Conservation (phyloP, 2,329 filamentous ascomycete genomes). For the Sporothrix protearum region DNA sequence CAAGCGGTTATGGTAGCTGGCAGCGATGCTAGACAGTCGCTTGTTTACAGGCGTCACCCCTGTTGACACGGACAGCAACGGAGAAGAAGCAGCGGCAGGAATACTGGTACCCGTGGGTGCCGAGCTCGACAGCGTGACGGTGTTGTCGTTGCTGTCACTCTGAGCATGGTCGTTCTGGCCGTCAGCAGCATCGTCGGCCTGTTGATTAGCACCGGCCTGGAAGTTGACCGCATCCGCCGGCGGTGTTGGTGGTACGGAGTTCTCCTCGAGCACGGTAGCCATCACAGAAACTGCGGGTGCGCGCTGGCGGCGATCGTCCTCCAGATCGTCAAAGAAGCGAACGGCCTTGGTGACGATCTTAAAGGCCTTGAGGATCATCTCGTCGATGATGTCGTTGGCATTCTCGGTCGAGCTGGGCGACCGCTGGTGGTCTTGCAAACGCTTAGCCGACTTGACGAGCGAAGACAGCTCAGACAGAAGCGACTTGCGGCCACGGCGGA, state of each 20-base stretch:
- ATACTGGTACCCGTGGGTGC: background rate
- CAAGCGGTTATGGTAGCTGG: constrained; percentile 34
- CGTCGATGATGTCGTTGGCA: constrained; percentile 76
- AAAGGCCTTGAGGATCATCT: constrained; percentile 91
- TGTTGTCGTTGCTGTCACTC: constrained; percentile 40
- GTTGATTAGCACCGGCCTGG: constrained; percentile 31
- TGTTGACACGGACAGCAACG: constrained; percentile 30
- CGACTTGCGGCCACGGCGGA: constrained; percentile 80
- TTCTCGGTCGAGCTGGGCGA: constrained; percentile 48
- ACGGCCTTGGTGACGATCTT: constrained; percentile 90
- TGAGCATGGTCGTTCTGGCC: constrained; percentile 33
- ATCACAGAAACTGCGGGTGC: constrained; percentile 56
- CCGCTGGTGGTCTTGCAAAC: constrained; percentile 69
- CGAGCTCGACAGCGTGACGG: constrained; percentile 31
- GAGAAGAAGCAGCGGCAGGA: background rate
- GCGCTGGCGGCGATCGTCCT: constrained; percentile 55
- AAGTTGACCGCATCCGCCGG: constrained; percentile 56
- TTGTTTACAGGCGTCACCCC: constrained; percentile 39
- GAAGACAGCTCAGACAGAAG: constrained; percentile 84
- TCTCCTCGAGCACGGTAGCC: constrained; percentile 58
- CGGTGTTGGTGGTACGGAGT: constrained; percentile 58
- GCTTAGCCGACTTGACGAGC: constrained; percentile 84
- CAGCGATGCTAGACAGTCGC: constrained; percentile 40
- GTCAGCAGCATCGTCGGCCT: background rate
- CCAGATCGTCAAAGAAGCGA: constrained; percentile 81